These are phyloP conservation scores for Lepraria neglecta DNA, from an alignment of 495 filamentous ascomycete genomes.

Conservation along the genomic window DNA sequence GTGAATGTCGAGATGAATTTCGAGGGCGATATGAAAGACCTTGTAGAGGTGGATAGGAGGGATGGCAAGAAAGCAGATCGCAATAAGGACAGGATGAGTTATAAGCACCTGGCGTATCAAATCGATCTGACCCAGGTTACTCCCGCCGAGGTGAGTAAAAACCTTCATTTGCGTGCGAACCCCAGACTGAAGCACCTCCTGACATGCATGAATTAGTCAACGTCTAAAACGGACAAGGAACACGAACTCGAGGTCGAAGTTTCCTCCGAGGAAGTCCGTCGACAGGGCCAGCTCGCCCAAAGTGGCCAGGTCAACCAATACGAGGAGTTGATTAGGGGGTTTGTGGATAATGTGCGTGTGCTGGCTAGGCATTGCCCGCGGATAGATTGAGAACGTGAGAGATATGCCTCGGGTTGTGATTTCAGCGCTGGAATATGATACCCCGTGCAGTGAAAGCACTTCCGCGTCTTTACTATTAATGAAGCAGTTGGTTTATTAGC, in stretches of 20 bases:
- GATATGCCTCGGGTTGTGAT: neutral
- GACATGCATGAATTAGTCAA: slow-evolving; percentile 29
- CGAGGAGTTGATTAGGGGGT: slow-evolving; percentile 66
- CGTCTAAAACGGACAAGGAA: slow-evolving; percentile 54
- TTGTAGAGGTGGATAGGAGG: slow-evolving; percentile 39
- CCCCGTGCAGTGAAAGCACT: slow-evolving; percentile 12
- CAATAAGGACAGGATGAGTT: slow-evolving; percentile 83
- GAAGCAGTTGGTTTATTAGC: neutral
- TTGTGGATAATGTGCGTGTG: slow-evolving; percentile 75
- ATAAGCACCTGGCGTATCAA: slow-evolving; percentile 75
- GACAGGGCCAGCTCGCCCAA: slow-evolving; percentile 59
- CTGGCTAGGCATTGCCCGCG: slow-evolving; percentile 43
- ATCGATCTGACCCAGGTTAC: slow-evolving; percentile 87
- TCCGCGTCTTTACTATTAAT: neutral
- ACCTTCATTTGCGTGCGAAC: neutral
- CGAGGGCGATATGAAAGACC: slow-evolving; percentile 56
- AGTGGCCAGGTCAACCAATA: slow-evolving; percentile 59
- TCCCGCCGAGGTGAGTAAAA: slow-evolving; percentile 49
- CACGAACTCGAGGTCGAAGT: slow-evolving; percentile 89
- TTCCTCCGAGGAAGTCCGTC: slow-evolving; percentile 56
- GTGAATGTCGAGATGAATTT: slow-evolving; percentile 86
- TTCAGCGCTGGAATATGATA: slow-evolving; percentile 10
- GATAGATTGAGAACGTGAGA: neutral
- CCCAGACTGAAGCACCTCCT: neutral
- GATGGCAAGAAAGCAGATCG: slow-evolving; percentile 52